Evolutionary conservation across 1,284 basidiomycete genomes (phyloP).

Genomic region (Trichosporon ovoides): DNA sequence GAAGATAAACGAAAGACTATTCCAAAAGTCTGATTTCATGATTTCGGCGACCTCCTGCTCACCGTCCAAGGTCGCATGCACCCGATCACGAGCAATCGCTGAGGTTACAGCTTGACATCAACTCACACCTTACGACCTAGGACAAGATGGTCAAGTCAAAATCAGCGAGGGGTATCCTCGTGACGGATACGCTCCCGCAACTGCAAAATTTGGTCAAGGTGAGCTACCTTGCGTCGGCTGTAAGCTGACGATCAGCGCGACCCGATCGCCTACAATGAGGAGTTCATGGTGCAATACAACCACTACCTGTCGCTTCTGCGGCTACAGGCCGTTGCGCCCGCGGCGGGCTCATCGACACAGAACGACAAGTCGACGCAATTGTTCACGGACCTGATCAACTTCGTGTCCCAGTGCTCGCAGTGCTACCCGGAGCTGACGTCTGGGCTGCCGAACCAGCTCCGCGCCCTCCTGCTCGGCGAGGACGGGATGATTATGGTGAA

Average conservation of each 20-base stretch:
- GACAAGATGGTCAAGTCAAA: conserved; percentile 40
- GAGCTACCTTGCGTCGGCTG: conserved; percentile 1
- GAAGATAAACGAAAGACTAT: not conserved
- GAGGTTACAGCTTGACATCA: not conserved
- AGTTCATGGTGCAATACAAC: conserved; percentile 98
- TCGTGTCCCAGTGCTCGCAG: conserved; percentile 66
- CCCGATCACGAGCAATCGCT: too few species aligned
- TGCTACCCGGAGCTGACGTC: conserved; percentile 84
- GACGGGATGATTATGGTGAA: conserved; percentile 32
- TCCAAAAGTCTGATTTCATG: conserved; percentile 5
- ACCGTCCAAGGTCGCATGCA: too few species aligned
- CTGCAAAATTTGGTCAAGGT: conserved; percentile 91
- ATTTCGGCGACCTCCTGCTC: not conserved
- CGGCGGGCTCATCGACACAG: conserved; percentile 25
- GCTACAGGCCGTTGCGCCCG: conserved; percentile 53
- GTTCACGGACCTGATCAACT: conserved; percentile 78
- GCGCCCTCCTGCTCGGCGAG: conserved; percentile 60
- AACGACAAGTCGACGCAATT: conserved; percentile 65
- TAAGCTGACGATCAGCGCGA: conserved; percentile 60
- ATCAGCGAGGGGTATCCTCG: conserved; percentile 46
- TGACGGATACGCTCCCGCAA: conserved; percentile 57
- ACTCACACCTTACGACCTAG: not conserved
- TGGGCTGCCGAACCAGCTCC: conserved; percentile 72
- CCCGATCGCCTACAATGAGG: conserved; percentile 83
- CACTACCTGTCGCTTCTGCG: conserved; percentile 84